Percentiles rank a stretch among this genome's conserved stretches.
Conservation (phyloP, 148 eudicot species). For the Fagopyrum homotropicum region DNA sequence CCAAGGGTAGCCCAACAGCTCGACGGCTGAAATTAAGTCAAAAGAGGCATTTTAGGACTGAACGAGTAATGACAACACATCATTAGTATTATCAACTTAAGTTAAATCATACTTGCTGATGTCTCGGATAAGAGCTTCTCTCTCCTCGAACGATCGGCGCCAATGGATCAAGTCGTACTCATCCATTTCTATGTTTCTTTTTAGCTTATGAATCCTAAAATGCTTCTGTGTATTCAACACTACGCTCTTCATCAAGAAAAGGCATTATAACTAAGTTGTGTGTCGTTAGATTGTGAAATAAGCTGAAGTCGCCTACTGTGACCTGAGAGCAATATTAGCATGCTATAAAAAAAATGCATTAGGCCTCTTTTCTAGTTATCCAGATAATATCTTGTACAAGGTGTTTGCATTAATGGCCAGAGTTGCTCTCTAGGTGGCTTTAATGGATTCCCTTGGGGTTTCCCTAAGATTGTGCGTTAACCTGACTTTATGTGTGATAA, state of each 20-base stretch:
- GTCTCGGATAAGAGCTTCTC: constrained; percentile 94
- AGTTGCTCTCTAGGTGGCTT: no score
- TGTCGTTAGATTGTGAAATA: background rate
- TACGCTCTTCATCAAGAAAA: constrained; percentile 41
- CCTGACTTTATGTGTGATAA: background rate
- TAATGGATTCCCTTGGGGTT: no score
- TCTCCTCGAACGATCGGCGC: constrained; percentile 93
- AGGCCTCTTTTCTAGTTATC: no score
- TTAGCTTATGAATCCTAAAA: constrained; percentile 50
- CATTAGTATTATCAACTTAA: background rate
- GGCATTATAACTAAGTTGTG: background rate
- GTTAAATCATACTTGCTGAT: constrained; percentile 58
- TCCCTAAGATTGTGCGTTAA: no score
- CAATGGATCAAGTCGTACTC: constrained; percentile 92
- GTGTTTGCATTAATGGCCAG: no score
- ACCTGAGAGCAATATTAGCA: background rate
- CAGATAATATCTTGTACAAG: no score
- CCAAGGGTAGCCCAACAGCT: constrained; percentile 80
- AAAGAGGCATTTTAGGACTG: no score
- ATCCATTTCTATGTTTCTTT: constrained; percentile 86
- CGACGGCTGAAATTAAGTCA: constrained; percentile 54
- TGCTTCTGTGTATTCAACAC: constrained; percentile 28
- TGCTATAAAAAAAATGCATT: background rate
- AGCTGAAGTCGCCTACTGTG: background rate
- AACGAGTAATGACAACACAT: background rate